Base-by-base conservation (phyloP, 2,329 filamentous ascomycete genomes). In the Exophiala viscosa region DNA sequence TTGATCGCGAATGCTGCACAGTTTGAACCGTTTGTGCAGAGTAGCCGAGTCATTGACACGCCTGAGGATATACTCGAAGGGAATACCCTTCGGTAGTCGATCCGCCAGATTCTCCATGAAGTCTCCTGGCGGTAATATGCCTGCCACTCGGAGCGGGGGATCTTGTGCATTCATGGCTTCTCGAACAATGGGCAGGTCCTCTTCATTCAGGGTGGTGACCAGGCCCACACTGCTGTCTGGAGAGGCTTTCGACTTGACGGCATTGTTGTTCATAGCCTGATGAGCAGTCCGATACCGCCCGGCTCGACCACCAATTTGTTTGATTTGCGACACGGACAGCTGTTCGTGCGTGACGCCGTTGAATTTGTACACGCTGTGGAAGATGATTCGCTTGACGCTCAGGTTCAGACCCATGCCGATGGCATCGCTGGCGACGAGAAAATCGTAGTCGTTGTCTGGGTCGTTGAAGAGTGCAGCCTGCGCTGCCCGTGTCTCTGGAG, bases 351-450 rank as follows among this genome's bases (percentile, higher is more conserved):
- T 70, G 1, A 61, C 65, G 1, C 86, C 86, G 57, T 90, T 80
- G 60, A 79, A 86, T 68, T 96, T 99, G 54, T 77, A 73, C 2
- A 85, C 79, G 0, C 85, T 78, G 64, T 96, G 89, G 60, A 99
- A 93, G 48, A 99, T 82, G 55, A 99, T 81, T 20, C 95, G 87
- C 66, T 90, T 93, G 67, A 96, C 90, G 60, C 79, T 84, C 69
- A 99, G 72, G 65, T 99, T 99, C 17, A 99, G 75, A 1, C 95
- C 93, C 92, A 99, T 97, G 34, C 93, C 93, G 57, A 99, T 92
- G 42, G 93, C 93, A 70, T 96, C 90, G 62, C 90, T 96, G 7
- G 95, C 93, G 20, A 93, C 91, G 5, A 99, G 76, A 62, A 85
- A 95, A 67, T 99, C 93, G 66, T 96, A 99, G 54, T 96, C 91